phyloP scores from a whole-genome alignment of 768 basidiomycete genomes.

The Heimioporus sp. region DNA sequence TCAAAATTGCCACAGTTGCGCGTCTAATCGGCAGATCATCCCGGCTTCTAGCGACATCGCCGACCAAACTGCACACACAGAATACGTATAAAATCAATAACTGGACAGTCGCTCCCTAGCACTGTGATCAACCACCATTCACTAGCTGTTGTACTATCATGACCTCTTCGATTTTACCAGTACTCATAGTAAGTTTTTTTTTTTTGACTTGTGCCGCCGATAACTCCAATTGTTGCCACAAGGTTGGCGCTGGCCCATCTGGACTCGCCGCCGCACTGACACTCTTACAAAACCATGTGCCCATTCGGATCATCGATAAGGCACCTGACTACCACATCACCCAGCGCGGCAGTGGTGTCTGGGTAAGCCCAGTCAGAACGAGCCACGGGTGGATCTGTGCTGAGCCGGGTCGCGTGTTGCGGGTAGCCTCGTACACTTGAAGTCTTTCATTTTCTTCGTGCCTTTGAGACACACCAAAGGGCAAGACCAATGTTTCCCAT shows the following conservation, averaged over 20 bases:
- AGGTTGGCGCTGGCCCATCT: slow-evolving; percentile 29
- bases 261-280: slow-evolving; percentile 33
- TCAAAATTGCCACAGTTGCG: no score
- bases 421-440: slow-evolving; percentile 38
- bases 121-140: no score
- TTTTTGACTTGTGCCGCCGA: not conserved
- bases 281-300: slow-evolving; percentile 41
- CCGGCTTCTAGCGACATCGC: no score
- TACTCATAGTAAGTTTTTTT: slow-evolving; percentile 21
- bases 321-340: slow-evolving; percentile 34
- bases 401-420: not conserved
- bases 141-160: slow-evolving; percentile 2
- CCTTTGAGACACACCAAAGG: slow-evolving; percentile 36
- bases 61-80: no score
- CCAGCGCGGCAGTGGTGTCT: slow-evolving; percentile 39
- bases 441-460: slow-evolving; percentile 38
- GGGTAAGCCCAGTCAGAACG: slow-evolving; percentile 24
- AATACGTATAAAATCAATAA: no score
- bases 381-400: not conserved
- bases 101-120: no score
- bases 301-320: slow-evolving; percentile 53
- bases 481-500: slow-evolving; percentile 28
- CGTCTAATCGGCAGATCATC: no score
- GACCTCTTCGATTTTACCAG: slow-evolving; percentile 8
- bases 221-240: not conserved